Evolutionary conservation across 805 yeast species (phyloP), one percentile per base, ranked within the genome.

Genomic region (Blastobotrys muscicola): DNA sequence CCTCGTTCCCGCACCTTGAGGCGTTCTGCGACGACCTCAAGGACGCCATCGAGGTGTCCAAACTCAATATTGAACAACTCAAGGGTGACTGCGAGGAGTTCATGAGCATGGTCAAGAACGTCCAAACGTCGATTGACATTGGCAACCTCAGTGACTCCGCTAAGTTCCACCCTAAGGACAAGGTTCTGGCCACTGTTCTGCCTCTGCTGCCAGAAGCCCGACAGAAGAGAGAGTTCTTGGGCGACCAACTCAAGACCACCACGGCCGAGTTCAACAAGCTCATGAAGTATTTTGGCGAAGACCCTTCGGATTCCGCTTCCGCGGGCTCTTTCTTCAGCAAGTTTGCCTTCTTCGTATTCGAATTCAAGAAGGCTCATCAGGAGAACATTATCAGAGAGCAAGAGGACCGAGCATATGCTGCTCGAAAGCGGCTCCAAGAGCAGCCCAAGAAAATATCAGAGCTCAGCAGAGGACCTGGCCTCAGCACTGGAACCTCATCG

Each of bases 271-370:
- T 83, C 57, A 76, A 76, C 42, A 69, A 72, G 30, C 67, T 87
- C 49, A 82, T 92, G 94, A 72, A 72, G 49, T 78, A 75, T 53
- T 92, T 85, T 58, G 97, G 97, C n/a, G 98, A 92, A 62, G 94
- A 85, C 59, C 71, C 83, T 1, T 64, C 60, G 7, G 97, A 90
- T 60, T 67, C 74, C 33, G 68, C 70, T 50, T 75, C 89, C 12
- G 74, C 81, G 43, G 74, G 76, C 47, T 65, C 78, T 0, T 90
- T 92, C 54, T 85, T 90, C 58, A 71, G 68, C 48, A 85, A 85
- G 59, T 83, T 92, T 62, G 72, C 82, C n/a, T 75, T 77, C 42
- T 92, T 92, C 60, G 75, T 85, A 1, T 67, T 67, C 33, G 94
- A 85, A 55, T 94, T 82, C 64, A 78, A 82, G 58, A 80, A 75